Conservation (phyloP, 2,329 filamentous ascomycete genomes). For the Pyricularia pennisetigena region DNA sequence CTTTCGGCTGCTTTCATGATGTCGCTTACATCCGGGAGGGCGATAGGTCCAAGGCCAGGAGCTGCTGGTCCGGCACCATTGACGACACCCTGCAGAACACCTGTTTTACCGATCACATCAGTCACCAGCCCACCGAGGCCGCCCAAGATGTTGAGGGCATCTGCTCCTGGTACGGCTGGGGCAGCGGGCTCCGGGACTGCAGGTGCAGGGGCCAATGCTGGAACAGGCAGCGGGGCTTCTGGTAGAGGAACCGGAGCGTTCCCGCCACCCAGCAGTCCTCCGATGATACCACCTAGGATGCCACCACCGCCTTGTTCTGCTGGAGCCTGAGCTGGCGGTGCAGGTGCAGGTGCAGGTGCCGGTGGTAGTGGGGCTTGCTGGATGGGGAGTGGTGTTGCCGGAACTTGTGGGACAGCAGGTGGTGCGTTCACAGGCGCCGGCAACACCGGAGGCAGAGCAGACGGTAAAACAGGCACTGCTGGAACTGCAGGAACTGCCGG, state of each 20-base stretch:
- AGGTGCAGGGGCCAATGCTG: neutral
- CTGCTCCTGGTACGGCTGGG: neutral
- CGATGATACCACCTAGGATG: slow-evolving; percentile 1
- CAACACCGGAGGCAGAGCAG: neutral
- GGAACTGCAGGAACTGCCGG: neutral
- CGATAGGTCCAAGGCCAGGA: neutral
- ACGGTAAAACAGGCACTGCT: neutral
- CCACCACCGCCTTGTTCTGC: neutral
- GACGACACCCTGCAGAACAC: neutral
- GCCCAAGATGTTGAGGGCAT: slow-evolving; percentile 1
- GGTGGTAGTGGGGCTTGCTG: neutral
- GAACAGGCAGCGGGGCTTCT: neutral
- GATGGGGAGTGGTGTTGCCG: neutral
- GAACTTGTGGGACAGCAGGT: neutral
- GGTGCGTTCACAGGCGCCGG: neutral
- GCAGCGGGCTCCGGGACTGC: neutral
- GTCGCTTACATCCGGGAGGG: slow-evolving; percentile 1
- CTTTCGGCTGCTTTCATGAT: slow-evolving; percentile 2
- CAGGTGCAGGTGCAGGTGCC: neutral
- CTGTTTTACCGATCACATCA: neutral
- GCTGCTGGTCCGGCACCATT: neutral
- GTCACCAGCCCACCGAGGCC: slow-evolving; percentile 4
- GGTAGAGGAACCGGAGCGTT: neutral
- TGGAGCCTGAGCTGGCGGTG: neutral
- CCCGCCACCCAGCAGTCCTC: neutral